Conservation (phyloP, 176 grass and related monocot species). For the Carex parvula region DNA sequence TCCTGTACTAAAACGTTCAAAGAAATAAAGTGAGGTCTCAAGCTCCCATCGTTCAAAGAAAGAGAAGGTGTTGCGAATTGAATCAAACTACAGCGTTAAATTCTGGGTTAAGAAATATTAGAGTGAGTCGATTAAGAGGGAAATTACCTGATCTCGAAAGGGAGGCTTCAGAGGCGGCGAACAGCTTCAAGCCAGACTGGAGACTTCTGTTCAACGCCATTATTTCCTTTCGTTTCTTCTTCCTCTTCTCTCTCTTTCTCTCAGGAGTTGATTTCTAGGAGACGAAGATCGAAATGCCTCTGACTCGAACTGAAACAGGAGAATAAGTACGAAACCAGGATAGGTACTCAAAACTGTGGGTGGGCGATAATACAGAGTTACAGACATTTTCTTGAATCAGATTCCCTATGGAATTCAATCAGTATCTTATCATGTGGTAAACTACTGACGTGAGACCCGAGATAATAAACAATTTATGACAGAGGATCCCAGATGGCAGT, state of each 20-base stretch:
- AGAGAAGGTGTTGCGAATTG: slow-evolving; percentile 15
- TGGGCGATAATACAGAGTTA: background rate
- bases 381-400: background rate
- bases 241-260: background rate
- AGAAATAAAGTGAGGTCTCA: background rate
- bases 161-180: slow-evolving; percentile 40
- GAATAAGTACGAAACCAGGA: background rate
- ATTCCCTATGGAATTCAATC: background rate
- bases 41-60: background rate
- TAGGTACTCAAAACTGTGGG: background rate
- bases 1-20: background rate
- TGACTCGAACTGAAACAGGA: background rate
- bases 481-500: too few relatives aligned
- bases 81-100: background rate
- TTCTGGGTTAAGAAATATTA: background rate
- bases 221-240: background rate
- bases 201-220: slow-evolving; percentile 62
- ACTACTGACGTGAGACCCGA: background rate
- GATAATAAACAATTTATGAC: too few relatives aligned
- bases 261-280: background rate
- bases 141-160: slow-evolving; percentile 59
- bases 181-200: slow-evolving; percentile 51
- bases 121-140: background rate
- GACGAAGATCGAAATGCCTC: background rate
- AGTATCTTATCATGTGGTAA: background rate